Conservation (phyloP, 2,329 filamentous ascomycete species). For the Xylariaceae sp. region DNA sequence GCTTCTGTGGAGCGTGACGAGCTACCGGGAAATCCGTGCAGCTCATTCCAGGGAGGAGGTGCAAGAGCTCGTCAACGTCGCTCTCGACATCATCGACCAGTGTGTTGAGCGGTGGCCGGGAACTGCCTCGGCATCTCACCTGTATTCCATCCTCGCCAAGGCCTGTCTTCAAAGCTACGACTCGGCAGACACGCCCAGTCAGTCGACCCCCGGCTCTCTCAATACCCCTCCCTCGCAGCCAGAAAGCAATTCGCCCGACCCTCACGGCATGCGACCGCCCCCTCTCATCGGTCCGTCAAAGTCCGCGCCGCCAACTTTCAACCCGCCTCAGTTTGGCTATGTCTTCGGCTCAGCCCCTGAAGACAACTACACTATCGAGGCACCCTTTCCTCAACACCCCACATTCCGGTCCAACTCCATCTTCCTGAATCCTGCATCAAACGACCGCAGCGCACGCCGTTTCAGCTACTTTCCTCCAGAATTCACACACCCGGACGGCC, state of each 20-base stretch:
- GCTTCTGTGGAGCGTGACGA: slow-evolving; percentile 76
- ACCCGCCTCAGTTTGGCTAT: slow-evolving; percentile 52
- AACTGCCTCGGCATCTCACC: slow-evolving; percentile 72
- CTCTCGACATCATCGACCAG: slow-evolving; percentile 71
- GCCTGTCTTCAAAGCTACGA: slow-evolving; percentile 89
- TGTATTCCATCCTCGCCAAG: slow-evolving; percentile 79
- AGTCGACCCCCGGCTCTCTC: slow-evolving; percentile 31
- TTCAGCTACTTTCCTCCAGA: slow-evolving; percentile 63
- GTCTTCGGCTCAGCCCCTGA: slow-evolving; percentile 54
- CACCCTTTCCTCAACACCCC: slow-evolving; percentile 41
- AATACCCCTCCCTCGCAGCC: slow-evolving; percentile 44
- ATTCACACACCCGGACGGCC: slow-evolving; percentile 33
- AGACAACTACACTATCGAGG: slow-evolving; percentile 40
- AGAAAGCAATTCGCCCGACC: slow-evolving; percentile 43
- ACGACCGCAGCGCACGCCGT: slow-evolving; percentile 49
- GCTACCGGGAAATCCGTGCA: slow-evolving; percentile 75
- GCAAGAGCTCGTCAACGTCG: slow-evolving; percentile 65
- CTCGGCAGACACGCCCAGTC: slow-evolving; percentile 40
- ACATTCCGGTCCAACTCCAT: slow-evolving; percentile 63
- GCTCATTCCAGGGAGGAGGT: slow-evolving; percentile 69
- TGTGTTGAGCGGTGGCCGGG: slow-evolving; percentile 90
- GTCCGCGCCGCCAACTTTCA: slow-evolving; percentile 35
- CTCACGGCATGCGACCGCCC: not conserved
- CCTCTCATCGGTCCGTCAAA: slow-evolving; percentile 26
- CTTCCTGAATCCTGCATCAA: slow-evolving; percentile 53